Base-by-base conservation (phyloP, 1,284 basidiomycete species). In the Irpex sp. region DNA sequence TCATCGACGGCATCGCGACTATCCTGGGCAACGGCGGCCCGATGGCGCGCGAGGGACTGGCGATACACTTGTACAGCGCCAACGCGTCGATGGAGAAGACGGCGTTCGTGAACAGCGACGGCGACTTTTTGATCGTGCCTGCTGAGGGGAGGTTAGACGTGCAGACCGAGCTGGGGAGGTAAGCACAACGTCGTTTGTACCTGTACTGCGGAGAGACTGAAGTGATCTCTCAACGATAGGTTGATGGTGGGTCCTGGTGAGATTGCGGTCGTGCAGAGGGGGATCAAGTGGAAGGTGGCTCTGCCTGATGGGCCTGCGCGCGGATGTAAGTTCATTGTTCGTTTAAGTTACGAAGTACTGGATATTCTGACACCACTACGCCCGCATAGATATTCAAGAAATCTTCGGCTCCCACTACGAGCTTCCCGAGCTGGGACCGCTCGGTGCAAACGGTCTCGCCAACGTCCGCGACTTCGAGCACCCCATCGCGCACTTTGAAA, bases 91-190 rank as follows among this genome's bases (percentile, higher is more conserved):
- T 91, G 89, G 81, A 77, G 40, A 85, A 83, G 60, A 81, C 78
- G 67, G 86, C 87, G 8, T 87, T 89, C 72, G 83, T 83, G 71
- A 88, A 88, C 70, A 85, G 81, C 55, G 88, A 90, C 68, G 88
- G 88, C 4, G 87, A 90, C 73, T 82, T 89, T 75, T 74, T 90
- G 67, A 85, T 91, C 67, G 76, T 90, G 5, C 88, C 88, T 3
- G 83, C 88, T 71, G 80, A 84, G 69, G 88, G 87, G 8, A 78
- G 86, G 31, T 73, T 91, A 65, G 85, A 89, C 70, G 82, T 91
- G 59, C 85, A 86, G 73, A 90, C 88, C 4, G 88, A 91, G 74
- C 83, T 88, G 65, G 88, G 88, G 62, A 83, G 80, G 82, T 86
- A 66, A 68, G 83, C 65, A 48, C 6, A 15, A 40, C 26, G 26